Percentiles rank a stretch among this genome's conserved stretches.
These are phyloP conservation scores for Jackrogersella multiformis DNA, from an alignment of 495 filamentous ascomycete genomes.

Conservation along the genomic window DNA sequence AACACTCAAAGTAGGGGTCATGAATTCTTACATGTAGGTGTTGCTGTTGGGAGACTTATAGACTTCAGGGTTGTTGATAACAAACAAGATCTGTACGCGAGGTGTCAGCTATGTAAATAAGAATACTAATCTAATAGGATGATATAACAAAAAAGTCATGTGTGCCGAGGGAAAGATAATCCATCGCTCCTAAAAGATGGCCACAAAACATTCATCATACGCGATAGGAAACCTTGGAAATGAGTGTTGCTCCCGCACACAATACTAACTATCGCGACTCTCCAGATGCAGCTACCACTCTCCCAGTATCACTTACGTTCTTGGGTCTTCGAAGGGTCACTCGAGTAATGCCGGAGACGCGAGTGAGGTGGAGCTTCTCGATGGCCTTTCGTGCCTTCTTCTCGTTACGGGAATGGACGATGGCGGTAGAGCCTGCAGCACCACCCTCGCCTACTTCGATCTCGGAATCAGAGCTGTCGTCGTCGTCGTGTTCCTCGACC, in stretches of 20 bases:
- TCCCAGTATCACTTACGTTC: conserved; percentile 74
- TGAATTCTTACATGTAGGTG: conserved; percentile 89
- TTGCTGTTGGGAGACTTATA: conserved; percentile 98
- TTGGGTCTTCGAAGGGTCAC: conserved; percentile 98
- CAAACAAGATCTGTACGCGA: conserved; percentile 85
- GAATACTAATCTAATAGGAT: background rate
- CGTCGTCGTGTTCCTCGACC: conserved; percentile 80
- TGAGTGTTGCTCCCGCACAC: conserved; percentile 1
- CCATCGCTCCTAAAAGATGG: background rate
- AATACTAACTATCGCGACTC: background rate
- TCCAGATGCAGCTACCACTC: background rate
- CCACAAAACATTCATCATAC: background rate
- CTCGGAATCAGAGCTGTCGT: conserved; percentile 78
- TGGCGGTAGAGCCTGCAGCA: conserved; percentile 84
- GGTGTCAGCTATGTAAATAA: conserved; percentile 46
- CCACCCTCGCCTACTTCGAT: conserved; percentile 72
- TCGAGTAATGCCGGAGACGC: conserved; percentile 95
- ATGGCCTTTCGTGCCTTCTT: conserved; percentile 99
- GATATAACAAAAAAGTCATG: too few species aligned
- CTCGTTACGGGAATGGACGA: conserved; percentile 97
- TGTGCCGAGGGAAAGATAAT: background rate
- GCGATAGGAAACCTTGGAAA: too few species aligned
- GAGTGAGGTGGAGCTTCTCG: conserved; percentile 95
- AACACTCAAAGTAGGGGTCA: background rate
- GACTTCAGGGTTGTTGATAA: conserved; percentile 99